Base-by-base conservation (phyloP, 306 rosid genomes). In the Dalbergia cultrata region DNA sequence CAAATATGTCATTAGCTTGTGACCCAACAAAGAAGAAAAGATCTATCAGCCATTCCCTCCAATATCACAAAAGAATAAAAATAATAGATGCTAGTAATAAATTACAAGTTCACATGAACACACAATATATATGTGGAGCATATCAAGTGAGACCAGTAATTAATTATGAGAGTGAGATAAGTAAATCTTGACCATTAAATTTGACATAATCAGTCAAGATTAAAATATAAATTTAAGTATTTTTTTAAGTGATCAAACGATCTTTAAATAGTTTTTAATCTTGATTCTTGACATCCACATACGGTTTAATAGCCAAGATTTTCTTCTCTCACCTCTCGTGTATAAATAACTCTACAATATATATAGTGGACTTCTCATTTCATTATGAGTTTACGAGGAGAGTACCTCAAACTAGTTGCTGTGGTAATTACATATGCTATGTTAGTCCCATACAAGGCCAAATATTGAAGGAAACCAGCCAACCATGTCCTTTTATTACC, bases 381-480 rank as follows among this genome's bases (percentile, higher is more conserved):
- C n/a, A 62, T 13, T n/a, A 60, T 73, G 49, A 68, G 17, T 61
- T 53, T 53, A 74, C 63, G 61, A 3, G 50, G 62, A 41, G 50
- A 78, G 53, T 90, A 93, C 97, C 90, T 77, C 68, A 86, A 45
- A 87, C 97, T 68, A 8, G 83, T 86, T 67, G 93, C 97, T 44
- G 95, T 86, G 53, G 98, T 89, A 63, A 91, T 57, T 9, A 86
- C 89, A 80, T 91, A 91, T n/a, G 95, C 98, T 70, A 60, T 47
- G 82, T 53, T 13, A 44, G 86, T 85, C 62, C 97, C 98, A 85
- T 73, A 93, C 85, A 91, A 75, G 86, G 80, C 77, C 83, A 89
- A 79, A 81, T 78, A 88, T 61, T 88, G 92, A 80, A 90, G 88
- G 18, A 64, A 67, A 67, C 93, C 89, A 80, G 90, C 94, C 59